phyloP scores from a whole-genome alignment of 257 asterid genomes.

The Haberlea rhodopensis region DNA sequence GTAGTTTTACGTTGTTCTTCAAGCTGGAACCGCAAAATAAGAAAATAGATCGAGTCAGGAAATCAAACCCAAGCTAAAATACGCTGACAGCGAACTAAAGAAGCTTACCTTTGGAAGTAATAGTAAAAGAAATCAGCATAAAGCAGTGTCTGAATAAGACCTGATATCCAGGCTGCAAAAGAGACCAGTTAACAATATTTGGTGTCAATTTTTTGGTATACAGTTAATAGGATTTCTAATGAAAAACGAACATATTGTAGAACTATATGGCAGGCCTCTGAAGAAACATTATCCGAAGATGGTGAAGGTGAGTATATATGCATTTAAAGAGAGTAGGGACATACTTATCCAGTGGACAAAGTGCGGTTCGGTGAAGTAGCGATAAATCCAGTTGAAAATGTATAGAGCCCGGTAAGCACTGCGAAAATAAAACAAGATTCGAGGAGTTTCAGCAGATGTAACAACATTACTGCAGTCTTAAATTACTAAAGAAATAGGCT shows the following conservation, averaged over 20 bases:
- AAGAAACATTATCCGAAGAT: neutral
- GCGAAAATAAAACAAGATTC: slow-evolving; percentile 29
- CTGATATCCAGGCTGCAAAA: slow-evolving; percentile 75
- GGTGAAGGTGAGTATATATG: neutral
- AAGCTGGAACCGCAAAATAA: slow-evolving; percentile 43
- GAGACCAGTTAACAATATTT: slow-evolving; percentile 5
- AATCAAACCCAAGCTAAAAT: neutral
- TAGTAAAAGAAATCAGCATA: slow-evolving; percentile 89
- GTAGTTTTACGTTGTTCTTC: slow-evolving; percentile 72
- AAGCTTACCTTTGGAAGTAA: slow-evolving; percentile 71
- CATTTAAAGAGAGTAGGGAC: slow-evolving; percentile 29
- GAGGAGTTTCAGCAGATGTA: neutral
- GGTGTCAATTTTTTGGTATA: neutral
- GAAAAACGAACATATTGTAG: neutral
- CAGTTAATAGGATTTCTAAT: no score
- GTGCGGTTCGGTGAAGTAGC: slow-evolving; percentile 87
- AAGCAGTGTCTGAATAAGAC: slow-evolving; percentile 71
- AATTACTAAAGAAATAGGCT: neutral
- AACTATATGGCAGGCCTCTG: neutral
- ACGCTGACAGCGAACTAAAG: neutral
- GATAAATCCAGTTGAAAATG: slow-evolving; percentile 86
- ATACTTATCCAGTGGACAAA: slow-evolving; percentile 83
- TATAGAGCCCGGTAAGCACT: slow-evolving; percentile 78
- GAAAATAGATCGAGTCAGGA: neutral
- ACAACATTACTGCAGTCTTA: neutral